Evolutionary conservation across 805 yeast species (phyloP).

Genomic region (Myxozyma kluyveri): DNA sequence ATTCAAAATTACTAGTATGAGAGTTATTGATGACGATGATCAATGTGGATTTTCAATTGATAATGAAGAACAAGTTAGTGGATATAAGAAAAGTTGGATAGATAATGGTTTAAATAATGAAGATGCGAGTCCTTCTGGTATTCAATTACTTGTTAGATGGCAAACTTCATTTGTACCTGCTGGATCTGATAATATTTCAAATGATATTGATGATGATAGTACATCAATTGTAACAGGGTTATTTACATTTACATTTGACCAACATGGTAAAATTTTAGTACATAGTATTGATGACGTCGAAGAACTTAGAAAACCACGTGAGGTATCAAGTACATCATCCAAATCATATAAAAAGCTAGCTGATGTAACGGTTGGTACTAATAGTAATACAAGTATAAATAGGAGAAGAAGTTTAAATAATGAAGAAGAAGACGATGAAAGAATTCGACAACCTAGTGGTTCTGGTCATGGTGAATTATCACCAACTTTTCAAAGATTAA

Average conservation of each 20-base stretch:
- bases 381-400: too few relatives aligned
- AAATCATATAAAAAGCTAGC: background rate
- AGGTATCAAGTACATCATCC: background rate
- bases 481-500: too few relatives aligned
- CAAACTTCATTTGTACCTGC: slow-evolving; percentile 17
- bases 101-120: background rate
- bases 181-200: background rate
- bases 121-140: slow-evolving; percentile 5
- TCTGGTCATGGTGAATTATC: too few relatives aligned
- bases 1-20: slow-evolving; percentile 24
- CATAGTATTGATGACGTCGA: slow-evolving; percentile 27
- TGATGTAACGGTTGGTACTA: too few relatives aligned
- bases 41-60: background rate
- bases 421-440: too few relatives aligned
- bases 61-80: background rate
- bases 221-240: slow-evolving; percentile 22
- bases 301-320: slow-evolving; percentile 15
- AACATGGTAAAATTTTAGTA: slow-evolving; percentile 18
- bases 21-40: slow-evolving; percentile 16
- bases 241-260: slow-evolving; percentile 27
- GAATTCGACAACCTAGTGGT: too few relatives aligned
- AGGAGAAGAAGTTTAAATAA: too few relatives aligned
- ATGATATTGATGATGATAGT: background rate
- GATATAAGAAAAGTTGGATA: too few relatives aligned
- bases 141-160: slow-evolving; percentile 24